Percentiles rank a stretch among this genome's conserved stretches.
Evolutionary conservation across 129 eudicot species (phyloP).

Genomic region (Erigeron canadensis): DNA sequence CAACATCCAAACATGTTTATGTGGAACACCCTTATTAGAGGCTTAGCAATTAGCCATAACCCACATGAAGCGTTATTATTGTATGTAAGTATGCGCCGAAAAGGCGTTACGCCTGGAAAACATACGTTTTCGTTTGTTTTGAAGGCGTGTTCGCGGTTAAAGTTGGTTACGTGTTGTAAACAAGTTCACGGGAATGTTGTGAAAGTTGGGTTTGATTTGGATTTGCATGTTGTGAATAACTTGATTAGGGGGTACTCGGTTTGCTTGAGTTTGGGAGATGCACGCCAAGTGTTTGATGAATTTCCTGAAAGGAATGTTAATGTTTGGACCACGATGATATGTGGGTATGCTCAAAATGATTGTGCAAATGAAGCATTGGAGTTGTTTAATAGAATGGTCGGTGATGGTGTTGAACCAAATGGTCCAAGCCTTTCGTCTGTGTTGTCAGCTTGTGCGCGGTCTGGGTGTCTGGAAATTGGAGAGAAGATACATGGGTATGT

Average conservation of each 20-base stretch:
- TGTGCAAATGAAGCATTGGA: conserved; percentile 42
- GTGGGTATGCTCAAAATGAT: conserved; percentile 73
- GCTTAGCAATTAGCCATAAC: conserved; percentile 46
- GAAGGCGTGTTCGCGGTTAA: conserved; percentile 55
- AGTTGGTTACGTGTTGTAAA: conserved; percentile 25
- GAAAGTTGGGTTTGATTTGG: conserved; percentile 54
- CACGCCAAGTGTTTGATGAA: conserved; percentile 73
- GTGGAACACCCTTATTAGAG: conserved; percentile 89
- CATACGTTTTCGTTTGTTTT: conserved; percentile 81
- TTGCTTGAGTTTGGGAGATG: conserved; percentile 36
- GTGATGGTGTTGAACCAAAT: conserved; percentile 52
- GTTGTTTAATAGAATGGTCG: conserved; percentile 57
- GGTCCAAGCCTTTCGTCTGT: conserved; percentile 69
- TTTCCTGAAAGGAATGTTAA: conserved; percentile 47
- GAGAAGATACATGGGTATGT: conserved; percentile 60
- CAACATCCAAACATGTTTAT: conserved; percentile 63
- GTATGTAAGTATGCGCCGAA: conserved; percentile 47
- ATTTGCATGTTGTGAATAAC: conserved; percentile 69
- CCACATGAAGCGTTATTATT: conserved; percentile 49
- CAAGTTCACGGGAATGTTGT: conserved; percentile 59
- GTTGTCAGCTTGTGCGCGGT: conserved; percentile 77
- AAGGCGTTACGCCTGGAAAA: conserved; percentile 56
- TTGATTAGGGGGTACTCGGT: conserved; percentile 58
- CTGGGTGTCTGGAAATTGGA: conserved; percentile 68
- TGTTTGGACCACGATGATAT: conserved; percentile 78